Base-by-base conservation (phyloP, 2,329 filamentous ascomycete genomes). In the Ascochyta rabiei region DNA sequence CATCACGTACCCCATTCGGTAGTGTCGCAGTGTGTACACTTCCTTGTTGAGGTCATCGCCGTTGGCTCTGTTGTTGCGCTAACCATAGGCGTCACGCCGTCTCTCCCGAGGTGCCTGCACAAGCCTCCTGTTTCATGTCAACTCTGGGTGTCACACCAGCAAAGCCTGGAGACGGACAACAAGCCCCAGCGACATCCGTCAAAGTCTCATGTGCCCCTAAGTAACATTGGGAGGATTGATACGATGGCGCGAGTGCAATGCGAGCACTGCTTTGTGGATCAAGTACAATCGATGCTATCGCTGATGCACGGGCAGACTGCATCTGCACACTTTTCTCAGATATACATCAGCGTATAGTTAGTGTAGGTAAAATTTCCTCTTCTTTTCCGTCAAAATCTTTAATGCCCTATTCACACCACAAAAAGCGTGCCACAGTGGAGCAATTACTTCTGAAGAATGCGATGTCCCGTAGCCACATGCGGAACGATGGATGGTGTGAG, bases 71-170 rank as follows among this genome's bases (percentile, higher is more conserved):
- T 46, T 40, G 41, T 23, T 49, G 49, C 43, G 48, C 58, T 56
- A 52, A 37, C 48, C 40, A n/a, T 23, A 54, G 35, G 44, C 51
- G 60, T 58, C 41, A 45, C 43, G 56, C 58, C 60, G 56, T 54
- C 46, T 48, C 38, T 47, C 18, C 38, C 16, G 46, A 59, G 56
- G 57, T 57, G 60, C 38, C 34, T 49, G 50, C 48, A 48, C 39
- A 41, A 53, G 43, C 54, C 41, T 42, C 30, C 46, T 57, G 64
- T 67, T 61, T 67, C 64, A 66, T 44, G 51, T 51, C 48, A 21
- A 43, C 42, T 43, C 30, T 24, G 31, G 40, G 37, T 56, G 55
- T 63, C 56, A 52, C 61, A 57, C 62, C 57, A 56, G 43, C 54
- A 45, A 48, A 47, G 42, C 33, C 47, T 31, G 44, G 44, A 56